These are phyloP conservation scores for Elsinoe fawcettii DNA, from an alignment of 2,329 filamentous ascomycete species.

Conservation along the genomic window DNA sequence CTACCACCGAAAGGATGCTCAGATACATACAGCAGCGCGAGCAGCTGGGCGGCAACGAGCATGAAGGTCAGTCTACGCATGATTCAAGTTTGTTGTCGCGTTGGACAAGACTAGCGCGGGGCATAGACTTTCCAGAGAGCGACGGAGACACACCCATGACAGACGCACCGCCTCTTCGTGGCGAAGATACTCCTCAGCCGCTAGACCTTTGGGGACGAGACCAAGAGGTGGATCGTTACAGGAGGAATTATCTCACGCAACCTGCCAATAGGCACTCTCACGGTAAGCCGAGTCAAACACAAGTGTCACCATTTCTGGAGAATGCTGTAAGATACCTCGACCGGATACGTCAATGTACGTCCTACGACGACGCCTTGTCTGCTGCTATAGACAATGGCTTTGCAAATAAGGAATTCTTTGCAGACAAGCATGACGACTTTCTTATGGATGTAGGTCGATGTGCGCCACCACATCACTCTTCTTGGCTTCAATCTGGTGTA, in stretches of 20 bases:
- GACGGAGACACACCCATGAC: conserved; percentile 10
- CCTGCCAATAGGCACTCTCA: not conserved
- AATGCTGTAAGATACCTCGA: conserved; percentile 56
- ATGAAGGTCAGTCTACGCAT: conserved; percentile 16
- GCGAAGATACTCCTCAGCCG: not conserved
- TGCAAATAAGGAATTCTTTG: conserved; percentile 45
- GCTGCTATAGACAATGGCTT: conserved; percentile 48
- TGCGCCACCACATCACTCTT: conserved; percentile 46
- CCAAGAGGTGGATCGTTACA: not conserved
- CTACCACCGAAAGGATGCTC: conserved; percentile 32
- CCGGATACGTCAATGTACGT: conserved; percentile 46
- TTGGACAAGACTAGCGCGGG: conserved; percentile 5
- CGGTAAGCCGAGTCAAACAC: not conserved
- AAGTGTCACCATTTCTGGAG: conserved; percentile 39
- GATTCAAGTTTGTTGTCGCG: conserved; percentile 9
- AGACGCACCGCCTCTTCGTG: conserved; percentile 5
- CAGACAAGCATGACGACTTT: conserved; percentile 49
- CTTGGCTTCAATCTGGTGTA: conserved; percentile 55
- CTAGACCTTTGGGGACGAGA: not conserved
- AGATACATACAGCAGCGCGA: conserved; percentile 36
- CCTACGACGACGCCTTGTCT: conserved; percentile 47
- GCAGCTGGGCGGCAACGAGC: conserved; percentile 17
- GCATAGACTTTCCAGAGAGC: not conserved
- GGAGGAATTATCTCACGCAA: not conserved
- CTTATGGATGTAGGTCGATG: conserved; percentile 48